Base-by-base conservation (phyloP, 1,284 basidiomycete genomes). In the Cutaneotrichosporon sp. region DNA sequence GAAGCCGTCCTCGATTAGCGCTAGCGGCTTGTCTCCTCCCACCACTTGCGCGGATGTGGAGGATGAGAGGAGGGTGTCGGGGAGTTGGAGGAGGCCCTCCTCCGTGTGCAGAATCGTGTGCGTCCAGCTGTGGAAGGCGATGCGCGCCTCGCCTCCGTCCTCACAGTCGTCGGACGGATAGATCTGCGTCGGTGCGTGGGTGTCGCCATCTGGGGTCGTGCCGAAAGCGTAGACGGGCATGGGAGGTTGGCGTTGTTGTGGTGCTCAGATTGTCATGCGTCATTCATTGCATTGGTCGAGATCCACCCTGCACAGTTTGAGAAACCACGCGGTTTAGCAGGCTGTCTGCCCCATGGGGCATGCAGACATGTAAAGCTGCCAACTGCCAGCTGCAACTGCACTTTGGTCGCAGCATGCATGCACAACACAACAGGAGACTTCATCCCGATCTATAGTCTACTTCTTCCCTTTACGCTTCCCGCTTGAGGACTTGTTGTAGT, bases 391-490 rank as follows among this genome's bases (percentile, higher is more conserved):
- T n/a, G n/a, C n/a, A n/a, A n/a, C n/a, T n/a, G n/a, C n/a, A n/a
- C n/a, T n/a, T n/a, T n/a, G n/a, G n/a, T n/a, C n/a, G n/a, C n/a
- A n/a, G 38, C 7, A 42, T 42, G 18, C 16, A 42, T n/a, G n/a
- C 54, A 56, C 18, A 22, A 31, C 24, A n/a, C 29, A 29, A 33
- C 43, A 13, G 31, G 6, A 18, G 33, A 24, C 54, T 31, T 14
- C 24, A 29, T 25, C 34, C 18, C 8, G 27, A 27, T 20, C 29
- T 42, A 46, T 25, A 3, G n/a, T 38, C 45, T 62, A 36, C 51
- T 59, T 60, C 60, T 62, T 62, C 43, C 43, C 53, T 58, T 56
- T 58, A 3, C 50, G 46, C 53, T 56, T 52, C 20, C 47, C 43
- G n/a, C 36, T 36, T 31, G 47, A 29, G 2, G 51, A 18, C 42